Evolutionary conservation across 257 asterid species (phyloP).

Genomic region (Solanum piurae): DNA sequence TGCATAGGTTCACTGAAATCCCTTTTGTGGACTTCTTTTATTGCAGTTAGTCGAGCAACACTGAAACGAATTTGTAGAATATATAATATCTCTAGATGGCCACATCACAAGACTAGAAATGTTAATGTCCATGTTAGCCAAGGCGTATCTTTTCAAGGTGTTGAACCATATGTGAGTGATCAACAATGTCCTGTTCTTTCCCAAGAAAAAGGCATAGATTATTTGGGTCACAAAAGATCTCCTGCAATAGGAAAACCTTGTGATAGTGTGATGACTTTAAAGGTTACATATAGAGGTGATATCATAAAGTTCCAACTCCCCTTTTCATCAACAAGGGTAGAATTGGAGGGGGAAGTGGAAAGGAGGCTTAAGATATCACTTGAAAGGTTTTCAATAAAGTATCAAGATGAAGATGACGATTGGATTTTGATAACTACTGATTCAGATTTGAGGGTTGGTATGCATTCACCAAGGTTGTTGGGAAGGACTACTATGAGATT

Average conservation of each 20-base stretch:
- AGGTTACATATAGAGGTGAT: neutral
- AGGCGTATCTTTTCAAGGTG: neutral
- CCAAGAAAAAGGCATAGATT: neutral
- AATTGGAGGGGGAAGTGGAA: constrained; percentile 6
- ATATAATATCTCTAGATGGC: neutral
- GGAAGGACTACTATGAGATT: neutral
- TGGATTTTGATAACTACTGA: neutral
- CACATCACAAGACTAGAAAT: neutral
- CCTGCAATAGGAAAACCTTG: neutral
- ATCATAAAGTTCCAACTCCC: constrained; percentile 9
- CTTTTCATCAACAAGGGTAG: neutral
- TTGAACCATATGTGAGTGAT: neutral
- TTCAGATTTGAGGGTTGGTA: neutral
- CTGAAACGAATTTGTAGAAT: too few relatives aligned
- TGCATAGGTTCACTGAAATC: neutral
- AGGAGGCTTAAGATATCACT: constrained; percentile 5
- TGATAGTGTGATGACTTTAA: neutral
- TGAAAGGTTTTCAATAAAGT: neutral
- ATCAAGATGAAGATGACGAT: neutral
- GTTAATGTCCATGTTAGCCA: neutral
- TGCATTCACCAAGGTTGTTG: too few relatives aligned
- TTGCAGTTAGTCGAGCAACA: neutral
- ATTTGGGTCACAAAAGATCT: neutral
- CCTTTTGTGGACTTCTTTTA: neutral
- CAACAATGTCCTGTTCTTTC: neutral